Conservation (phyloP, 495 filamentous ascomycete species). For the Tuber brumale region DNA sequence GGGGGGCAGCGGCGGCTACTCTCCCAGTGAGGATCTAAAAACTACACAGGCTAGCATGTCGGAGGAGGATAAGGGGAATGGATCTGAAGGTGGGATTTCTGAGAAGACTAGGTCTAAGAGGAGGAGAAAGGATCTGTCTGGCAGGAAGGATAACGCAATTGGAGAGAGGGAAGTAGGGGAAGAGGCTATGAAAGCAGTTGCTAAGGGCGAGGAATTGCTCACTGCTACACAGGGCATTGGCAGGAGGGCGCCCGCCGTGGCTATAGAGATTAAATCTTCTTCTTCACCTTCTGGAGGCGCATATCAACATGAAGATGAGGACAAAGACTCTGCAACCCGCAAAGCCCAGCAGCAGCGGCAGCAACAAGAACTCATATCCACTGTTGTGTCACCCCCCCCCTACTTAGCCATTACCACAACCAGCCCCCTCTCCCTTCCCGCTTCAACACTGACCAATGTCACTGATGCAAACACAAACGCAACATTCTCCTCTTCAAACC, state of each 20-base stretch:
- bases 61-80: constrained; percentile 14
- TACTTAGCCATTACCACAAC: not conserved
- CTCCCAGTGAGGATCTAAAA: constrained; percentile 6
- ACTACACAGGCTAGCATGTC: constrained; percentile 14
- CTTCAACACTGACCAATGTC: not conserved
- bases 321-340: constrained; percentile 30
- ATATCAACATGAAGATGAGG: constrained; percentile 14
- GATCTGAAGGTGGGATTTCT: constrained; percentile 20
- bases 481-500: not conserved
- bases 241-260: not conserved
- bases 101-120: constrained; percentile 21
- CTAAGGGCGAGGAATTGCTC: constrained; percentile 8
- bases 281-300: constrained; percentile 2
- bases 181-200: constrained; percentile 6
- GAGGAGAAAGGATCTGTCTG: not conserved
- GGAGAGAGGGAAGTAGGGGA: constrained; percentile 4
- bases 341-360: constrained; percentile 8
- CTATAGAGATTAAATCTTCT: not conserved
- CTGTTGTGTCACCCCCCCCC: not conserved
- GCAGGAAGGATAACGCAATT: constrained; percentile 9
- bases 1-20: not conserved
- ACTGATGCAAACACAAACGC: not conserved
- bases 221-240: constrained; percentile 6
- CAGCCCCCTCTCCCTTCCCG: not conserved
- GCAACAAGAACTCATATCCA: not conserved